Conservation (phyloP, 306 rosid genomes). For the Pterocarpus santalinus region DNA sequence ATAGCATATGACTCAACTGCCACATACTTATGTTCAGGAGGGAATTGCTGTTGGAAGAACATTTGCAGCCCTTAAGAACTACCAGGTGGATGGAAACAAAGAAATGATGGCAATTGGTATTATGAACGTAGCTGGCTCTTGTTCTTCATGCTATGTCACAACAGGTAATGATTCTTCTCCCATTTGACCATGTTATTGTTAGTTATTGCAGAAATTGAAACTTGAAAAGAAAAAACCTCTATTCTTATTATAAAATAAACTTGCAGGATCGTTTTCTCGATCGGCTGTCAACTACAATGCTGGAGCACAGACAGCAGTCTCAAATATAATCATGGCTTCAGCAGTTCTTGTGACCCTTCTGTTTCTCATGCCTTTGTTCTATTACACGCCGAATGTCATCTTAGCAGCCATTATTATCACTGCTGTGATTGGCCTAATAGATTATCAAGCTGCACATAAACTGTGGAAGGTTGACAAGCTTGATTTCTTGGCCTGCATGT, state of each 20-base stretch:
- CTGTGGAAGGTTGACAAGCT: conserved; percentile 97
- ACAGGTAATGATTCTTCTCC: conserved; percentile 64
- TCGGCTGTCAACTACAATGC: conserved; percentile 96
- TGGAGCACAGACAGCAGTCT: conserved; percentile 87
- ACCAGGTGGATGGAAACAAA: conserved; percentile 99
- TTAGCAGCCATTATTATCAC: conserved; percentile 92
- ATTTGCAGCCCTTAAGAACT: conserved; percentile 84
- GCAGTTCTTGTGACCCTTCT: conserved; percentile 93
- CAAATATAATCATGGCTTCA: conserved; percentile 88
- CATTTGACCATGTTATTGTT: conserved; percentile 22
- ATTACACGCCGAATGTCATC: conserved; percentile 88
- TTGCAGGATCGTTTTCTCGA: conserved; percentile 94
- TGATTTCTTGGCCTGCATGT: conserved; percentile 85
- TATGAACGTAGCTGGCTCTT: conserved; percentile 96
- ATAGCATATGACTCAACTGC: conserved; percentile 13
- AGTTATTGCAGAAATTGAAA: background rate
- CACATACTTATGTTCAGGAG: conserved; percentile 63
- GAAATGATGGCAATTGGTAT: conserved; percentile 99
- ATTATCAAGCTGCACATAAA: conserved; percentile 72
- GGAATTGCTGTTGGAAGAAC: conserved; percentile 99
- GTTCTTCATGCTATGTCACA: conserved; percentile 93
- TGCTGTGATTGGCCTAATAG: conserved; percentile 90
- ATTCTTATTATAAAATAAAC: conserved; percentile 36
- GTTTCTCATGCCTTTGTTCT: conserved; percentile 94
- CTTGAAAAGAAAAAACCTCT: background rate